Evolutionary conservation across 805 yeast genomes (phyloP).

Genomic region (Candida chauliodis): DNA sequence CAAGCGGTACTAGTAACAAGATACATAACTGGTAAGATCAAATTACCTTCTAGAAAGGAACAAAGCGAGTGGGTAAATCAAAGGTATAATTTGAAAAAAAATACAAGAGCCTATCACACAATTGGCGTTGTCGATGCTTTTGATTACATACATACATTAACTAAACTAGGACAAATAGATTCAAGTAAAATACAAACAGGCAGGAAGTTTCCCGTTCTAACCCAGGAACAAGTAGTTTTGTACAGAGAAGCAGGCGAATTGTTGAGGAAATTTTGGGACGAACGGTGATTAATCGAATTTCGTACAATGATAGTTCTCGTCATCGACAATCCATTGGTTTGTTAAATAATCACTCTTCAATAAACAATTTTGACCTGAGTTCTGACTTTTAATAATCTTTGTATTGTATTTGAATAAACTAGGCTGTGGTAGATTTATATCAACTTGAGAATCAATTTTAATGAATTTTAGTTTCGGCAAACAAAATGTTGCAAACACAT

Average conservation of each 20-base stretch:
- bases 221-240: slow-evolving; percentile 14
- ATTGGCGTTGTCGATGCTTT: slow-evolving; percentile 31
- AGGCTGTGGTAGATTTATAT: slow-evolving; percentile 1
- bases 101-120: slow-evolving; percentile 30
- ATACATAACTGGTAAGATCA: slow-evolving; percentile 53
- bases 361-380: neutral
- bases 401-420: slow-evolving; percentile 2
- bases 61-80: slow-evolving; percentile 43
- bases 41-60: slow-evolving; percentile 45
- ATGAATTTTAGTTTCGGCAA: slow-evolving; percentile 3
- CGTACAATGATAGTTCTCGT: neutral
- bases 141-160: slow-evolving; percentile 20
- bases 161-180: slow-evolving; percentile 19
- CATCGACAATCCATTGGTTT: slow-evolving; percentile 3
- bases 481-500: slow-evolving; percentile 4
- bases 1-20: slow-evolving; percentile 67
- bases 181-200: slow-evolving; percentile 14
- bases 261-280: slow-evolving; percentile 20
- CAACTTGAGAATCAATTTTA: slow-evolving; percentile 1
- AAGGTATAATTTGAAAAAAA: slow-evolving; percentile 41
- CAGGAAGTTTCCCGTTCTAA: slow-evolving; percentile 20
- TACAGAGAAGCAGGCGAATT: slow-evolving; percentile 15
- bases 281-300: slow-evolving; percentile 10
- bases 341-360: neutral
- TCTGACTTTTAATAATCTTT: neutral